Conservation (phyloP, 225 moss, liverwort and hornwort genomes). For the Pseudisothecium myosuroides region DNA sequence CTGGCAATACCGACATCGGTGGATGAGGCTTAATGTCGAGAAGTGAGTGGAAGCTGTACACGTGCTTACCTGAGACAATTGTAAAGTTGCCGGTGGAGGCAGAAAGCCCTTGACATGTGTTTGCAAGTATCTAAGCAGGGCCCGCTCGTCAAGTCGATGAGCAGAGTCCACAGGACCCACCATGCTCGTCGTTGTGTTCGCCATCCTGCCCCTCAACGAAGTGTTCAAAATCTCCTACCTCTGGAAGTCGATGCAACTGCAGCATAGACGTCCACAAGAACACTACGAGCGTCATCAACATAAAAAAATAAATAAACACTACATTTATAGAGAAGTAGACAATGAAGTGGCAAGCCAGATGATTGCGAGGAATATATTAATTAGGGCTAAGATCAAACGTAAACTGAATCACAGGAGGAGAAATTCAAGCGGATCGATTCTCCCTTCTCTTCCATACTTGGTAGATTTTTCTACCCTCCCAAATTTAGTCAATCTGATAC, state of each 20-base stretch:
- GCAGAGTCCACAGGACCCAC: conserved; percentile 64
- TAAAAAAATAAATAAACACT: neutral
- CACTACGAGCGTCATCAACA: neutral
- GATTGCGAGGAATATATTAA: neutral
- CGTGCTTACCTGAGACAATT: conserved; percentile 30
- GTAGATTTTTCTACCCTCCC: neutral
- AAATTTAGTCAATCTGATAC: neutral
- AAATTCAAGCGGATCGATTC: neutral
- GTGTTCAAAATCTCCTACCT: neutral
- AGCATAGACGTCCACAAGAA: neutral
- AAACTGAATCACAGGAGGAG: neutral
- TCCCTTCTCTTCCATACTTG: neutral
- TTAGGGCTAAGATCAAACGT: neutral
- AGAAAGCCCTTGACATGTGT: conserved; percentile 52
- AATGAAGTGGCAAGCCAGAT: neutral
- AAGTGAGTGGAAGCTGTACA: neutral
- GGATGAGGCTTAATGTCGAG: neutral
- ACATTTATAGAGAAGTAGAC: neutral
- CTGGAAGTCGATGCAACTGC: neutral
- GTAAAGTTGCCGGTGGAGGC: conserved; percentile 30
- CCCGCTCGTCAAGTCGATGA: conserved; percentile 46
- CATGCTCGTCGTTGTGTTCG: conserved; percentile 44
- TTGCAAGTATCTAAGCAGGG: conserved; percentile 62
- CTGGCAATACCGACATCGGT: neutral
- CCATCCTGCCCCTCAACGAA: conserved; percentile 1